Evolutionary conservation across 192 early-diverging fungal species (phyloP).

Genomic region (Gamsiella multidivaricata): DNA sequence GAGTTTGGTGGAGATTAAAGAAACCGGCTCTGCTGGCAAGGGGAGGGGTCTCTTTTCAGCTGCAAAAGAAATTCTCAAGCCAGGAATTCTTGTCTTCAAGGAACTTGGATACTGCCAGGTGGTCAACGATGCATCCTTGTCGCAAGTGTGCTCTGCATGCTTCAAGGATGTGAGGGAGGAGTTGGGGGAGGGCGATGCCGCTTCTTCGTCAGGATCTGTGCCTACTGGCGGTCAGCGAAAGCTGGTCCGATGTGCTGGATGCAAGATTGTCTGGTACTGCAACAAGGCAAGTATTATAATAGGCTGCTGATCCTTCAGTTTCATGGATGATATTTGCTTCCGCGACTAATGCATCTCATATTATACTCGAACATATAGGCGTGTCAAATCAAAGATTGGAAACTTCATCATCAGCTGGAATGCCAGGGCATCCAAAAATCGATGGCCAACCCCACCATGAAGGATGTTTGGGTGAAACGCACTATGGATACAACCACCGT

Average conservation of each 20-base stretch:
- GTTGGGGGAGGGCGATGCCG: conserved; percentile 24
- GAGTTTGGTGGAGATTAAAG: conserved; percentile 24
- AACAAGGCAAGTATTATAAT: conserved; percentile 28
- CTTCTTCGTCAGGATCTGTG: conserved; percentile 6
- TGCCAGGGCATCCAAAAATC: conserved; percentile 50
- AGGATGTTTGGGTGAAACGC: conserved; percentile 42
- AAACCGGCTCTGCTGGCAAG: conserved; percentile 12
- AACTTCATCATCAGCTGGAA: conserved; percentile 46
- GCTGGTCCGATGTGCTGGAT: conserved; percentile 42
- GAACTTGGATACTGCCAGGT: conserved; percentile 51
- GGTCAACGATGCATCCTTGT: conserved; percentile 35
- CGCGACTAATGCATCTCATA: no score
- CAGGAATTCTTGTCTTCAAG: conserved; percentile 35
- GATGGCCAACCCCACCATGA: conserved; percentile 15
- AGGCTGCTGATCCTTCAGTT: background rate
- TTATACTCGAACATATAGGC: conserved; percentile 1
- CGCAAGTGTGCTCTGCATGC: conserved; percentile 37
- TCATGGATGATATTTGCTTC: background rate
- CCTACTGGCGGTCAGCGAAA: conserved; percentile 14
- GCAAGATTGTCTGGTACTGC: conserved; percentile 47
- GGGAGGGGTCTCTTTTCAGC: conserved; percentile 37
- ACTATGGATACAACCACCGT: conserved; percentile 32
- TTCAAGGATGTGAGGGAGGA: conserved; percentile 49
- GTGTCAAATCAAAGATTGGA: conserved; percentile 50
- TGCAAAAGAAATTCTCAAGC: conserved; percentile 11